Conservation (phyloP, 2,329 filamentous ascomycete genomes). For the Diaporthe citrichinensis region DNA sequence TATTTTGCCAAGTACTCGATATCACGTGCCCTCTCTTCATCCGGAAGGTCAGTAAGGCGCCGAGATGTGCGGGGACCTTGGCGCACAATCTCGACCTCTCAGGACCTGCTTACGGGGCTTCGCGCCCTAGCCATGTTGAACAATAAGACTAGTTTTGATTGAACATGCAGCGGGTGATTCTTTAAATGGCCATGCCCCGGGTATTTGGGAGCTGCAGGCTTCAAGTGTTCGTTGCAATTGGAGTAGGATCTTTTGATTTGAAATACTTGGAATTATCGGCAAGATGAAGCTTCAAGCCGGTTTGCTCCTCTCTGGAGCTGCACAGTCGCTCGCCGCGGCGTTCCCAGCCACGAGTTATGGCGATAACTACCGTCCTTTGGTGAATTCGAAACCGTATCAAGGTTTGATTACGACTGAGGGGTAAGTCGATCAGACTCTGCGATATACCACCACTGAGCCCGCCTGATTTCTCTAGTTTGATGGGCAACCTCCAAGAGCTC, state of each 20-base stretch:
- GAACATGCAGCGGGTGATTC: neutral
- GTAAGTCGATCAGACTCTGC: neutral
- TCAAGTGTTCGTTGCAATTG: neutral
- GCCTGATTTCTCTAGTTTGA: neutral
- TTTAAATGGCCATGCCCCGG: constrained; percentile 3
- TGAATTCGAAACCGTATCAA: constrained; percentile 16
- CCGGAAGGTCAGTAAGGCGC: constrained; percentile 25
- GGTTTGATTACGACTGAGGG: constrained; percentile 10
- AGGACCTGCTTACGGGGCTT: neutral
- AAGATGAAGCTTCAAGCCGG: constrained; percentile 8
- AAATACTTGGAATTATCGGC: neutral
- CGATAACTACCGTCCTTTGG: neutral
- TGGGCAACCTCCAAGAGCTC: constrained; percentile 15
- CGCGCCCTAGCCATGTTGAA: neutral
- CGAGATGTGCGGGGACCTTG: constrained; percentile 18
- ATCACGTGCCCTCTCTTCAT: constrained; percentile 15
- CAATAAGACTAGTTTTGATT: neutral
- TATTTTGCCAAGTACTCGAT: constrained; percentile 3
- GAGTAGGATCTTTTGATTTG: neutral
- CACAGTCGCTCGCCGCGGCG: neutral
- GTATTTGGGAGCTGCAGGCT: neutral
- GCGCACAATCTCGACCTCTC: neutral
- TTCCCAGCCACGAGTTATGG: neutral
- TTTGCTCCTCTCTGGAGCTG: neutral
- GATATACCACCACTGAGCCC: neutral